Conservation (phyloP, 2,329 filamentous ascomycete species). For the Fusarium illudens region DNA sequence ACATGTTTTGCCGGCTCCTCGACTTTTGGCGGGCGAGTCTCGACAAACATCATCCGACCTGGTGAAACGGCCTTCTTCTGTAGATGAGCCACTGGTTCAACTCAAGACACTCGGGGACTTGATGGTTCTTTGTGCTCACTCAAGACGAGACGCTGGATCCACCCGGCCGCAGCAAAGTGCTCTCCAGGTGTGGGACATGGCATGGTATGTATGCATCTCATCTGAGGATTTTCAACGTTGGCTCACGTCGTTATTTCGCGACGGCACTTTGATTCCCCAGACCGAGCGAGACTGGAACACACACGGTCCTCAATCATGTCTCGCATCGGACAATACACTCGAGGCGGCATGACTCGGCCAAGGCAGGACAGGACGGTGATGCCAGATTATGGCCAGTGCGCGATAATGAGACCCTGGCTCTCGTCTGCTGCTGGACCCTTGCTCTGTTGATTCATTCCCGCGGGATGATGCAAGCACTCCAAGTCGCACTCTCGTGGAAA, state of each 20-base stretch:
- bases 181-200: constrained; percentile 22
- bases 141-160: constrained; percentile 19
- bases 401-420: constrained; percentile 27
- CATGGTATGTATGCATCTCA: constrained; percentile 25
- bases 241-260: constrained; percentile 12
- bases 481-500: not conserved
- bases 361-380: constrained; percentile 10
- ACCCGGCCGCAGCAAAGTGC: constrained; percentile 14
- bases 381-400: constrained; percentile 34
- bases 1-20: constrained; percentile 17
- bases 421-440: constrained; percentile 16
- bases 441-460: constrained; percentile 9
- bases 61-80: constrained; percentile 9
- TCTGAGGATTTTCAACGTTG: constrained; percentile 18
- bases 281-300: constrained; percentile 29
- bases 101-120: constrained; percentile 8
- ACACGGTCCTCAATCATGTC: constrained; percentile 24
- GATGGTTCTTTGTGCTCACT: constrained; percentile 6
- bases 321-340: constrained; percentile 26
- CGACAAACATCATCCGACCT: constrained; percentile 13
- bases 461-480: not conserved
- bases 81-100: constrained; percentile 1
- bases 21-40: constrained; percentile 3
- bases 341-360: constrained; percentile 33
- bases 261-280: constrained; percentile 31